phyloP scores from a whole-genome alignment of 2,329 filamentous ascomycete genomes.

The Sclerotinia borealis region DNA sequence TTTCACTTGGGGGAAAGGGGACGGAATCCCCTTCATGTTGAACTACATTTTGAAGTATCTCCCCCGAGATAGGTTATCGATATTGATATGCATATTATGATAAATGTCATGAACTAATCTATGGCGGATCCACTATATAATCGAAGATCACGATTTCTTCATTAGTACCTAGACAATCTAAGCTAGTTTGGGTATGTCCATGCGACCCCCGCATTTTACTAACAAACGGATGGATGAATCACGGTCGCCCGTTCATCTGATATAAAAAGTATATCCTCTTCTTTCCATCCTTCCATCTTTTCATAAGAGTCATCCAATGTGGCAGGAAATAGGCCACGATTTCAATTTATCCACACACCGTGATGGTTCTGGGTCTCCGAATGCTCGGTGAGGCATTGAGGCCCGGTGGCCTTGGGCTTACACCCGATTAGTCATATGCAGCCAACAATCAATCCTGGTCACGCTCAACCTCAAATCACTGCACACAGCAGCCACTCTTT shows the following conservation, averaged over 20 bases:
- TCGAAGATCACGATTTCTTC: not conserved
- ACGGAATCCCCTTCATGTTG: not conserved
- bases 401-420: slow-evolving; percentile 2
- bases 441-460: not conserved
- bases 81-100: not conserved
- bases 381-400: not conserved
- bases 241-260: not conserved
- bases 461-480: not conserved
- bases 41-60: not conserved
- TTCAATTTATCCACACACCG: not conserved
- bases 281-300: not conserved
- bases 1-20: too few species aligned
- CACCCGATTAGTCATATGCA: not conserved
- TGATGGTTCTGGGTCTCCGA: not conserved
- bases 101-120: not conserved
- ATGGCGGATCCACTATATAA: too few species aligned
- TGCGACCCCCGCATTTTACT: not conserved
- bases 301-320: not conserved
- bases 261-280: not conserved
- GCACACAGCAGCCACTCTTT: not conserved
- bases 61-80: not conserved
- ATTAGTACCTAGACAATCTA: not conserved
- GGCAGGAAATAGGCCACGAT: not conserved
- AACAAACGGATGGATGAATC: not conserved
- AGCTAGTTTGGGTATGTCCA: not conserved